These are phyloP conservation scores for Botrytis hyacinthi DNA, from an alignment of 2,329 filamentous ascomycete genomes.

Conservation along the genomic window DNA sequence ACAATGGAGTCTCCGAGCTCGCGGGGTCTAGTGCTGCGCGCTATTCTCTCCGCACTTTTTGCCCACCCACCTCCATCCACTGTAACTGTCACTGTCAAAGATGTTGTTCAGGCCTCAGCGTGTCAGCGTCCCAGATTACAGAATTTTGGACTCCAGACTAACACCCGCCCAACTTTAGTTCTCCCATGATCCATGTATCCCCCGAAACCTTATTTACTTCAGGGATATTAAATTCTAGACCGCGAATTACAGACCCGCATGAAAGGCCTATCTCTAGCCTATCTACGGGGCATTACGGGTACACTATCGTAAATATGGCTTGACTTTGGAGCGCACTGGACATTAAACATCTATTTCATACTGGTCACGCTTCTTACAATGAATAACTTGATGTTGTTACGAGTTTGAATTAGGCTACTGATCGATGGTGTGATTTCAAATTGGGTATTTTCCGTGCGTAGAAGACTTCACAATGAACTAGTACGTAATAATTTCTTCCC, in stretches of 20 bases:
- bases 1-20: neutral
- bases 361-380: neutral
- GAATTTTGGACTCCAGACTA: neutral
- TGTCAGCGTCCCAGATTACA: neutral
- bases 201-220: neutral
- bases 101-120: neutral
- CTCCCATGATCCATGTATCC: neutral
- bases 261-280: neutral
- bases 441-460: neutral
- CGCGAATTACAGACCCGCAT: neutral
- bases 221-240: neutral
- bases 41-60: neutral
- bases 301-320: neutral
- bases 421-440: neutral
- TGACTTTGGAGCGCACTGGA: neutral
- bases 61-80: neutral
- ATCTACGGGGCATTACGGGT: neutral
- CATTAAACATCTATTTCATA: neutral
- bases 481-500: conserved; percentile 8
- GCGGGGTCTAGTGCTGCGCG: neutral
- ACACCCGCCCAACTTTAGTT: neutral
- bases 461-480: neutral
- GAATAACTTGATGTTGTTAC: neutral
- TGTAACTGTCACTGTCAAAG: neutral
- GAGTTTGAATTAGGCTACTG: neutral